Conservation (phyloP, 1,139 yeast species). For the Yamadazyma epiphylla region DNA sequence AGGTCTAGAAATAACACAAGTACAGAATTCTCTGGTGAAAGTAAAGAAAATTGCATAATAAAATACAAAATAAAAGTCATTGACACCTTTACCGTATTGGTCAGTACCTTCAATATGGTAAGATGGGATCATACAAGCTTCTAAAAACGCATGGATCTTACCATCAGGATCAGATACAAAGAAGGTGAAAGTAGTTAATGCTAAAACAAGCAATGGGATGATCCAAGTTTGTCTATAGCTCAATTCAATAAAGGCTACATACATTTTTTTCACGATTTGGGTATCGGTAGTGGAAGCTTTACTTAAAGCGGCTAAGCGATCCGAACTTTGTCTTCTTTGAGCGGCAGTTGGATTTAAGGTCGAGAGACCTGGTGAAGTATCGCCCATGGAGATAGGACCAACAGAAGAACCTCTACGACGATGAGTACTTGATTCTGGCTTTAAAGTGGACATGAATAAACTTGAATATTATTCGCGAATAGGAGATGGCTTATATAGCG, state of each 20-base stretch:
- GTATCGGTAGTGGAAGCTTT: conserved; percentile 28
- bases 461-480: too few relatives aligned
- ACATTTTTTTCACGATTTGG: conserved; percentile 47
- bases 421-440: conserved; percentile 4
- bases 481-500: too few relatives aligned
- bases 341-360: conserved; percentile 42
- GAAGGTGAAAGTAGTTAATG: conserved; percentile 34
- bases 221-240: conserved; percentile 78
- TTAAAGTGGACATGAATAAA: background rate
- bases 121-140: conserved; percentile 64
- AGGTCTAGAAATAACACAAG: conserved; percentile 80
- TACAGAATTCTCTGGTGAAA: conserved; percentile 82
- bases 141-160: conserved; percentile 52
- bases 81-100: conserved; percentile 80
- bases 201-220: conserved; percentile 53
- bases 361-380: conserved; percentile 47
- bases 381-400: conserved; percentile 58
- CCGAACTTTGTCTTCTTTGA: conserved; percentile 28
- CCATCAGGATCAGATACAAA: conserved; percentile 52
- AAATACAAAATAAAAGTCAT: conserved; percentile 76
- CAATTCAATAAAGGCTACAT: conserved; percentile 57
- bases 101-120: conserved; percentile 57
- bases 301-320: conserved; percentile 29
- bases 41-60: conserved; percentile 86
- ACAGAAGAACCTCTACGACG: conserved; percentile 53